Percentiles rank a stretch among this genome's conserved stretches.
Conservation (phyloP, 179 eudicot genomes). For the Actinidia chinensis region DNA sequence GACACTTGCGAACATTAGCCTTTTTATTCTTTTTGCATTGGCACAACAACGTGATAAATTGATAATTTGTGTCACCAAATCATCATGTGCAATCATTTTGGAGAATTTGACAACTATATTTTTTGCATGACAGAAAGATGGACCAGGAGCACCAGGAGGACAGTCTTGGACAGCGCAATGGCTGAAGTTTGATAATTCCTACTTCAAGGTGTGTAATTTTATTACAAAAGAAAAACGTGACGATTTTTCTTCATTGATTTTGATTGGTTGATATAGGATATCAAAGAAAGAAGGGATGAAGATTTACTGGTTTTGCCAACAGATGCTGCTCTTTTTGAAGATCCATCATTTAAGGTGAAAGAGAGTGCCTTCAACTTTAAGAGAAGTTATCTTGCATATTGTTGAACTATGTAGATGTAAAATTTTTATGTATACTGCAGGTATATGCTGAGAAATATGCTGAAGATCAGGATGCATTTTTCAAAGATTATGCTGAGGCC, state of each 20-base stretch:
- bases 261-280: constrained; percentile 52
- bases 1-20: background rate
- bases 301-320: constrained; percentile 96
- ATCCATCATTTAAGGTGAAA: constrained; percentile 89
- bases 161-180: constrained; percentile 95
- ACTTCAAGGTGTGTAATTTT: constrained; percentile 66
- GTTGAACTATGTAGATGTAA: background rate
- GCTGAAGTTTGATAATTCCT: constrained; percentile 95
- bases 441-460: constrained; percentile 93
- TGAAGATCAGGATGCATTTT: constrained; percentile 74
- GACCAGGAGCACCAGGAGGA: constrained; percentile 99
- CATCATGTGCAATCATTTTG: constrained; percentile 3
- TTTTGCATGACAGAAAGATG: constrained; percentile 72
- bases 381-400: background rate
- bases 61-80: background rate
- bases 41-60: background rate
- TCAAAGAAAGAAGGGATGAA: constrained; percentile 76
- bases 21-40: constrained; percentile 1
- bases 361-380: constrained; percentile 4
- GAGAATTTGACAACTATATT: background rate
- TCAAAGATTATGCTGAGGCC: constrained; percentile 90
- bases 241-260: constrained; percentile 19
- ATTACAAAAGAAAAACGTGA: constrained; percentile 9
- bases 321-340: constrained; percentile 90
- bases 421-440: constrained; percentile 36